These are phyloP conservation scores for Zoysia pacifica DNA, from an alignment of 176 grass and related monocot genomes.

Conservation along the genomic window DNA sequence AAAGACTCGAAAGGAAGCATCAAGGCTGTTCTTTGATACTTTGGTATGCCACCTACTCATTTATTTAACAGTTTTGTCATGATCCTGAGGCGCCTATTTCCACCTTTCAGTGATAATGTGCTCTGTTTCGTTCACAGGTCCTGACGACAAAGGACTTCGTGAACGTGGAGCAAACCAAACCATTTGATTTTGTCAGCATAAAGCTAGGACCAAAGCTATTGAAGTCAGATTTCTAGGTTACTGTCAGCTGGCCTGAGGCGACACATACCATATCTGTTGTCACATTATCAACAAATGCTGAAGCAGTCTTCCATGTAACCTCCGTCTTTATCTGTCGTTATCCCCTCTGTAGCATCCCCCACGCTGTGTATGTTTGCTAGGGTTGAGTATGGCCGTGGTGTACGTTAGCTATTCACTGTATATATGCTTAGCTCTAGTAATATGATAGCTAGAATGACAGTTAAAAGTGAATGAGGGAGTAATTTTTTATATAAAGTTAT, in stretches of 20 bases:
- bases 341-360: slow-evolving; percentile 37
- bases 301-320: slow-evolving; percentile 17
- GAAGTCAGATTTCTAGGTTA: slow-evolving; percentile 85
- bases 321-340: slow-evolving; percentile 50
- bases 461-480: no score
- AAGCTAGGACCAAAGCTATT: slow-evolving; percentile 84
- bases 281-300: slow-evolving; percentile 41
- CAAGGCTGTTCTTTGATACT: slow-evolving; percentile 99
- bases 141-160: slow-evolving; percentile 96
- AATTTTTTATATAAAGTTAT: no score
- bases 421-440: slow-evolving; percentile 51
- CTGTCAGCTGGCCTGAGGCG: not conserved
- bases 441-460: slow-evolving; percentile 21
- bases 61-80: not conserved
- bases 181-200: slow-evolving; percentile 64
- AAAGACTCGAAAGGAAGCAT: slow-evolving; percentile 92
- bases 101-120: not conserved
- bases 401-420: slow-evolving; percentile 39
- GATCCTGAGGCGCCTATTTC: not conserved
- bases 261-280: slow-evolving; percentile 44
- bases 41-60: slow-evolving; percentile 56
- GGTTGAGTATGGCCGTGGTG: slow-evolving; percentile 36
- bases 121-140: slow-evolving; percentile 52
- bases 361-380: slow-evolving; percentile 43
- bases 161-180: slow-evolving; percentile 68